These are phyloP conservation scores for Yarrowia sp. DNA, from an alignment of 805 yeast genomes.

Conservation along the genomic window DNA sequence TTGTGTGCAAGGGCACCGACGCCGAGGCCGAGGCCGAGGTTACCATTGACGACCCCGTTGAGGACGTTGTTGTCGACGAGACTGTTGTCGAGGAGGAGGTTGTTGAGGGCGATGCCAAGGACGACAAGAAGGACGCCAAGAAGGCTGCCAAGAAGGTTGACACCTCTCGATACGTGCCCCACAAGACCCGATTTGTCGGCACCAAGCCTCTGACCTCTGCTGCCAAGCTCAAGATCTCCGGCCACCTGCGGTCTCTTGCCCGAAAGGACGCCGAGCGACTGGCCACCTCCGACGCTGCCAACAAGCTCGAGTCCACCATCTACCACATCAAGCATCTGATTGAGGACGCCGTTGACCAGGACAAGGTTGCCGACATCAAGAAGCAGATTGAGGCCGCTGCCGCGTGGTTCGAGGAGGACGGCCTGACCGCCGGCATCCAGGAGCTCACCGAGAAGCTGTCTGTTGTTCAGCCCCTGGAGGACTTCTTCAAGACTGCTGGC, in stretches of 20 bases:
- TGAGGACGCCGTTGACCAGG: conserved; percentile 47
- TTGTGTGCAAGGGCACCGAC: conserved; percentile 20
- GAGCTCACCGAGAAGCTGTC: conserved; percentile 16
- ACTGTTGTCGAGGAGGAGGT: background rate
- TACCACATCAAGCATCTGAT: conserved; percentile 63
- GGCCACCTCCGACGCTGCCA: conserved; percentile 55
- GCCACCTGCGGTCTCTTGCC: conserved; percentile 52
- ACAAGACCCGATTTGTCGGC: conserved; percentile 40
- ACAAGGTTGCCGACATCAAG: conserved; percentile 44
- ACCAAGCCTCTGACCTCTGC: conserved; percentile 50
- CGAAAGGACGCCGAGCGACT: conserved; percentile 53
- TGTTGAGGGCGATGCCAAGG: conserved; percentile 25
- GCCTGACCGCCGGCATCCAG: conserved; percentile 46
- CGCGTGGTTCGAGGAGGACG: conserved; percentile 77
- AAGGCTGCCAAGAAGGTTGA: conserved; percentile 27
- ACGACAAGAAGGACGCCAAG: conserved; percentile 29
- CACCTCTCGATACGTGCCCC: conserved; percentile 27
- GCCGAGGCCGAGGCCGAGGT: conserved; percentile 26
- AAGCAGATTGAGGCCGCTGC: conserved; percentile 44
- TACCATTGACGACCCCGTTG: conserved; percentile 10
- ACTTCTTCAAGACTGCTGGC: background rate
- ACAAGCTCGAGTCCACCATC: conserved; percentile 67
- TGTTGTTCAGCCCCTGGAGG: conserved; percentile 1
- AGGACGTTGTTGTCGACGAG: background rate
- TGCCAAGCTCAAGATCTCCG: conserved; percentile 45